Evolutionary conservation across 345 rosid species (phyloP).

Genomic region (Excoecaria agallocha): DNA sequence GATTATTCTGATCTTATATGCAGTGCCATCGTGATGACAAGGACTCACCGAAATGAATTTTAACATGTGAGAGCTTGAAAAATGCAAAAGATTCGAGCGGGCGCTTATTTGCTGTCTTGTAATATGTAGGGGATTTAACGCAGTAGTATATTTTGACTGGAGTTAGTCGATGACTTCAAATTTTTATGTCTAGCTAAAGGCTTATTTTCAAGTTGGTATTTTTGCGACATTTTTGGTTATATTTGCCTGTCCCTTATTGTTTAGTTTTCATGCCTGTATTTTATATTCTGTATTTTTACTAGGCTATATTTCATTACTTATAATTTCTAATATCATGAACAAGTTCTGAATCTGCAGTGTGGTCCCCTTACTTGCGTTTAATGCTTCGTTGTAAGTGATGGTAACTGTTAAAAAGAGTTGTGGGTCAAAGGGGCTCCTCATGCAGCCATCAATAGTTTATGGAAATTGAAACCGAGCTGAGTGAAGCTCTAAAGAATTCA

Average conservation of each 20-base stretch:
- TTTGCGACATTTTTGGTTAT: background rate
- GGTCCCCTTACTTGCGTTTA: no score
- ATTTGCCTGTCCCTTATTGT: background rate
- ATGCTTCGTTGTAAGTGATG: no score
- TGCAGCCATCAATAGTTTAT: no score
- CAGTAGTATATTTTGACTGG: slow-evolving; percentile 4
- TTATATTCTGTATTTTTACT: background rate
- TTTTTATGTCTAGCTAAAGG: no score
- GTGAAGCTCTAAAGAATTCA: no score
- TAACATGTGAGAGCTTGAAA: background rate
- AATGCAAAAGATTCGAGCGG: background rate
- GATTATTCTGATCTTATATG: background rate
- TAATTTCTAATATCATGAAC: no score
- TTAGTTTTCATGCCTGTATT: background rate
- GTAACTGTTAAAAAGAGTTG: no score
- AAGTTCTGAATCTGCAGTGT: no score
- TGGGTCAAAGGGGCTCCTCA: no score
- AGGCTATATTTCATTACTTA: background rate
- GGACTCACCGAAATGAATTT: background rate
- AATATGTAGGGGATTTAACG: slow-evolving; percentile 6
- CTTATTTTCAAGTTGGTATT: background rate
- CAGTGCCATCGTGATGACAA: slow-evolving; percentile 10
- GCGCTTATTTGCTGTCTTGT: background rate
- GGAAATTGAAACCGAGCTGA: no score
- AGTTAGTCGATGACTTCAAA: background rate